Evolutionary conservation across 139 green algal species (phyloP), one percentile per base, ranked within the genome.

Genomic region (Dunaliella primolecta): DNA sequence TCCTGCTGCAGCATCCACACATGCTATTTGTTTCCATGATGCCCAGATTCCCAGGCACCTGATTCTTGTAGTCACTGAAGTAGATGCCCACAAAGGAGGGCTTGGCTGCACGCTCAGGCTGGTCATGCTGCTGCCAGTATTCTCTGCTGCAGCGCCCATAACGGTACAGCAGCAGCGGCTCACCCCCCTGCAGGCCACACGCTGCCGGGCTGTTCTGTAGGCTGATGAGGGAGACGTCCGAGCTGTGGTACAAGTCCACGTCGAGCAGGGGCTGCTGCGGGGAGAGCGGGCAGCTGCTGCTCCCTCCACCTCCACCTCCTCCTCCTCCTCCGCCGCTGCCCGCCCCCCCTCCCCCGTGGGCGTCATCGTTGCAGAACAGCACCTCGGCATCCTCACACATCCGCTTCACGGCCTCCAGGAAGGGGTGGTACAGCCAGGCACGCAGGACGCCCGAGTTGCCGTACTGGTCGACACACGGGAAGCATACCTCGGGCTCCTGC

Each of bases 161-260:
- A 7, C 56, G 56, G 32, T 84, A 84, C 20, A 84, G 38, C 55
- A 77, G 32, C 80, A 84, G 56, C n/a, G 30, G 80, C 55, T 84
- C 80, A 21, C 80, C 80, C 31, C 80, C 80, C 77, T 84, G 80
- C 3, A 84, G 56, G 24, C 80, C 80, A 78, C 80, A 84, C 30
- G 80, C 80, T 78, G 80, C 80, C 30, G 80, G 80, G 56, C 80
- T 84, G 80, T 84, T 84, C 80, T 84, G 80, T 2, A 84, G 56
- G 80, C 80, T 84, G 55, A 84, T 78, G 56, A 37, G 80, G 29
- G 80, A 84, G 1, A 84, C 80, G 31, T 84, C 80, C 32, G 80
- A 84, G 30, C 38, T 75, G 55, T 56, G 80, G 31, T 84, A 84
- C 24, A 84, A 30, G 80, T 84, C 80, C 15, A 84, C 56, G 15